phyloP scores from a whole-genome alignment of 2,329 filamentous ascomycete genomes.

The Tolypocladium inflatum region DNA sequence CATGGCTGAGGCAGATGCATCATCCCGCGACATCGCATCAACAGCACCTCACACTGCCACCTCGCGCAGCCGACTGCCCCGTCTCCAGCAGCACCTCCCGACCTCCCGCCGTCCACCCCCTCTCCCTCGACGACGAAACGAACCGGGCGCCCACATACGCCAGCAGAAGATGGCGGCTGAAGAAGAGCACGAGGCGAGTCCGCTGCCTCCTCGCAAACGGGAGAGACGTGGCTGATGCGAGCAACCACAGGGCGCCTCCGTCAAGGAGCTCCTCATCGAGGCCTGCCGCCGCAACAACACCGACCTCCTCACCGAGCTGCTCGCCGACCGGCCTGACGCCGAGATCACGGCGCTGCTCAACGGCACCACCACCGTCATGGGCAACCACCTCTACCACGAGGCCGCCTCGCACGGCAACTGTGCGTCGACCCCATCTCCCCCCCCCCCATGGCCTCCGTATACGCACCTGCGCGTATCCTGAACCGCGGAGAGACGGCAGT shows the following conservation, averaged over 20 bases:
- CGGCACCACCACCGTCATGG: constrained; percentile 72
- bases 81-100: neutral
- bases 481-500: no score
- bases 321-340: constrained; percentile 51
- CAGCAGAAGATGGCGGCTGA: constrained; percentile 6
- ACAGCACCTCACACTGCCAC: neutral
- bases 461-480: no score
- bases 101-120: neutral
- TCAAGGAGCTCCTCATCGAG: constrained; percentile 79
- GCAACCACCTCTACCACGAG: constrained; percentile 82
- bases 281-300: constrained; percentile 90
- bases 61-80: neutral
- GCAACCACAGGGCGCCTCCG: constrained; percentile 67
- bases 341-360: constrained; percentile 75
- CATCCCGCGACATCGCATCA: neutral
- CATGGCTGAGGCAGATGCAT: neutral
- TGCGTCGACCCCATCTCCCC: constrained; percentile 34
- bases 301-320: constrained; percentile 68
- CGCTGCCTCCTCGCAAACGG: neutral
- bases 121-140: neutral
- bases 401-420: constrained; percentile 80
- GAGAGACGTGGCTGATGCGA: neutral
- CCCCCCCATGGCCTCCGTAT: neutral
- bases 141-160: neutral
- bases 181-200: constrained; percentile 11